Conservation (phyloP, 371 early-diverging fungal species). For the Apophysomyces sp. region DNA sequence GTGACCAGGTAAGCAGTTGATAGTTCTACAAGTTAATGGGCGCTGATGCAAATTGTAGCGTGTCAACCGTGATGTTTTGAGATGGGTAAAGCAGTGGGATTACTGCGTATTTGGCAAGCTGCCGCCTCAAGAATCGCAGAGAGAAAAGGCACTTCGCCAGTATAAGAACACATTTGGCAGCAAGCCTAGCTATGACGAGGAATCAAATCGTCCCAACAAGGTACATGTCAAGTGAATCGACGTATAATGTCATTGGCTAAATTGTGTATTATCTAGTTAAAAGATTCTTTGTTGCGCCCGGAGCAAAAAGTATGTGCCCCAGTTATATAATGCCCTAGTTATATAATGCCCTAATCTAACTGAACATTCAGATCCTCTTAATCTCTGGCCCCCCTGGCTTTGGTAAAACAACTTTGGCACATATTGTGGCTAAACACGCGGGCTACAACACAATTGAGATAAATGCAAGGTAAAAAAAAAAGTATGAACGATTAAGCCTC, state of each 20-base stretch:
- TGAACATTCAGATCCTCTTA: conserved; percentile 69
- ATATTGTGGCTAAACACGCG: conserved; percentile 90
- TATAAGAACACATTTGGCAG: conserved; percentile 27
- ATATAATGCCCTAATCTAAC: neutral
- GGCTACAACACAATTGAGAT: conserved; percentile 94
- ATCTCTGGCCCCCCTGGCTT: conserved; percentile 97
- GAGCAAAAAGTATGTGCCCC: conserved; percentile 52
- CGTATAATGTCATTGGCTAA: neutral
- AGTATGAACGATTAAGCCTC: neutral
- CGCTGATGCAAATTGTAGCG: conserved; percentile 32
- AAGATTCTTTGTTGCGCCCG: conserved; percentile 62
- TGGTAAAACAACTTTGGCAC: conserved; percentile 98
- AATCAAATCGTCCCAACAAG: neutral
- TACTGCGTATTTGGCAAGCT: conserved; percentile 82
- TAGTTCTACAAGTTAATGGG: neutral
- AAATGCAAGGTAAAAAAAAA: conserved; percentile 87
- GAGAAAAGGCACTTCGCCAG: conserved; percentile 30
- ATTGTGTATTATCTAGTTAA: conserved; percentile 10
- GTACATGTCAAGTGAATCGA: neutral
- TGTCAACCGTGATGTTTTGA: conserved; percentile 82
- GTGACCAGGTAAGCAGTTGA: conserved; percentile 72
- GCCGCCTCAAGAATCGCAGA: conserved; percentile 24
- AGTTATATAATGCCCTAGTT: neutral
- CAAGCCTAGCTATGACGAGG: conserved; percentile 8
- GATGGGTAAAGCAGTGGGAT: conserved; percentile 97